Conservation (phyloP, 345 rosid species). For the Orychophragmus violaceus region DNA sequence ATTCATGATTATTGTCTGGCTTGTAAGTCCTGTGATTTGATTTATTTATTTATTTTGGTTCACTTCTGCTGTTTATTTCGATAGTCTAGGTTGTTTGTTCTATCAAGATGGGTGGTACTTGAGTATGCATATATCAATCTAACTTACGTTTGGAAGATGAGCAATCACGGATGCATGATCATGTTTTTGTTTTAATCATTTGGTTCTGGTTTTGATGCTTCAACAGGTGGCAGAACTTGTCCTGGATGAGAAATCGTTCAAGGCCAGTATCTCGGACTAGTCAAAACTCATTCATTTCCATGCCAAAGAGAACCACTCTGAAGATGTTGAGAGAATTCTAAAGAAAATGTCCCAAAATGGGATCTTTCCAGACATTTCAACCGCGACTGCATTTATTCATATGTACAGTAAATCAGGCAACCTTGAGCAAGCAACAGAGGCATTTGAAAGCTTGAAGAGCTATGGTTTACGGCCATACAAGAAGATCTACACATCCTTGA, state of each 20-base stretch:
- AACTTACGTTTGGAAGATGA: not conserved
- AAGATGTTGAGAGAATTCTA: constrained; percentile 72
- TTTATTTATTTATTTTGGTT: not conserved
- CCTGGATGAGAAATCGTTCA: constrained; percentile 61
- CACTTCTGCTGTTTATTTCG: not conserved
- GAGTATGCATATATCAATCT: constrained; percentile 4
- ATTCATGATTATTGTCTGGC: not conserved
- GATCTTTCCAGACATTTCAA: constrained; percentile 53
- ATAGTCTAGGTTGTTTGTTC: not conserved
- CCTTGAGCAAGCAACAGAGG: constrained; percentile 58
- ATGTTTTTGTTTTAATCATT: not conserved
- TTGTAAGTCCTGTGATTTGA: not conserved
- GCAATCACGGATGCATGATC: not conserved
- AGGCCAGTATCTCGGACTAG: constrained; percentile 52
- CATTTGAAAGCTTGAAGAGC: constrained; percentile 52
- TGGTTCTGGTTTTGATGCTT: constrained; percentile 17
- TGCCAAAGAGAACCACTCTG: constrained; percentile 47
- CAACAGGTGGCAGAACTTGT: constrained; percentile 66
- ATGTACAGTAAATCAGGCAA: constrained; percentile 74
- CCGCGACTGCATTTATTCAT: constrained; percentile 44
- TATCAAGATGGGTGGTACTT: not conserved
- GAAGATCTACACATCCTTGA: constrained; percentile 60
- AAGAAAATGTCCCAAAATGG: constrained; percentile 65
- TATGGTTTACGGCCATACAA: constrained; percentile 60
- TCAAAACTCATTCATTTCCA: constrained; percentile 61